Evolutionary conservation across 1,284 basidiomycete species (phyloP), one percentile per base, ranked within the genome.

Genomic region (Leucoagaricus sp.): DNA sequence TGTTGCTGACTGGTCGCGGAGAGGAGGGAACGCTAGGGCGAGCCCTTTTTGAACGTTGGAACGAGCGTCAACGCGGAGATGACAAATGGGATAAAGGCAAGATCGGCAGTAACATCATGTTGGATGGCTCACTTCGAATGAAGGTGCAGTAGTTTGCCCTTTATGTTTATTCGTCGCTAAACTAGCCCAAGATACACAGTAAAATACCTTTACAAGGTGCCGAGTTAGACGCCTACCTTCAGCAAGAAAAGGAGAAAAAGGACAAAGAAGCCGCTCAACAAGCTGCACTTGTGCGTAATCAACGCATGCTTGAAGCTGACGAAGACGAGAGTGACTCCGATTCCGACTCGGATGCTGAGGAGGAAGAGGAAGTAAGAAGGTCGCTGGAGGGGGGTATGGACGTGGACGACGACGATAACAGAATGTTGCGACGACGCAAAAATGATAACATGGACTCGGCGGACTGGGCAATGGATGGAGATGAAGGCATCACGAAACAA

Each of bases 241-340:
- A 88, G 61, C 89, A 87, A 60, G 91, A 96, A 69, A 86, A 89
- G 21, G 79, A 81, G 3, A 84, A 78, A n/a, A 91, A 89, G 66
- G 96, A 98, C 68, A 89, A 88, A 63, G 89, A 93, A 64, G 91
- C 90, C 0, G 93, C 92, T 1, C 89, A 94, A 49, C 88, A 94
- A 72, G 95, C 93, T 1, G 87, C 90, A 0, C 77, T 92, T 34
- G 91, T 84, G 23, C 88, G 94, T 25, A 90, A 87, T 45, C 89
- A 93, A 63, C 86, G 91, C 13, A 87, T 98, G 79, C 83, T 98
- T 15, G 96, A 99, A 75, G 96, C 90, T 0, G 89, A 92, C 62
- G 90, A 90, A 67, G 89, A 84, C 51, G 83, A 81, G 40, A 78
- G 75, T 52, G 85, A 87, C 58, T 79, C 79, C 2, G 89, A 89